Base-by-base conservation (phyloP, 2,329 filamentous ascomycete species). In the Thielaviopsis punctulata region DNA sequence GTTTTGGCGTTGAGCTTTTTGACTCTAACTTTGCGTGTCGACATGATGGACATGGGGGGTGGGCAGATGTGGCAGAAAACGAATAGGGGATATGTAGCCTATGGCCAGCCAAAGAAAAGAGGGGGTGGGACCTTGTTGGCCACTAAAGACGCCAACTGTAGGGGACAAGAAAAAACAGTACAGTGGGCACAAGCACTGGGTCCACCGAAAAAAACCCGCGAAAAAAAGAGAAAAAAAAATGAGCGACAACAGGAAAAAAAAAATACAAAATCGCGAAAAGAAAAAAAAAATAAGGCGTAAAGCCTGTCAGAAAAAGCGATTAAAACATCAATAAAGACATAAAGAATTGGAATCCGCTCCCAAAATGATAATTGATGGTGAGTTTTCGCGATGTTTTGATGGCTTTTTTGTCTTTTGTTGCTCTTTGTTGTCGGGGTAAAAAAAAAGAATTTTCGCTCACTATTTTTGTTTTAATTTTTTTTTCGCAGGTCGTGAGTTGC, bases 1-100 rank as follows among this genome's bases (percentile, higher is more conserved):
- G 88, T 87, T 73, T 94, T 94, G 63, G 85, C 80, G 69, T 84
- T 92, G 68, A 95, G 79, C 75, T 96, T 96, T 72, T 87, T 84
- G 75, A 86, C 82, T 65, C 84, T 77, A 65, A 87, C 80, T 69
- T 82, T 82, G 68, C 80, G 70, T 64, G 74, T 76, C 60, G 74
- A 75, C 76, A 79, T 79, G 70, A 65, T 71, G 69, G 64, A 65
- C 53, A 51, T 52, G 52, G 52, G 52, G 46, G 30, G 46, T 41
- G 60, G 61, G 62, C 61, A 60, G 23, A 51, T 45, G 25, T 21
- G 52, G 52, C 44, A 24, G 52, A 48, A 50, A 46, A 49, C 43
- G 45, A 51, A 48, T 46, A 48, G 30, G 48, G 49, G 48, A 48
- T 48, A 21, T 59, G 64, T 62, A 65, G 65, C 64, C 61, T 57